Percentiles rank a stretch among this genome's conserved stretches.
These are phyloP conservation scores for Solanum hybrid DNA, from an alignment of 305 asterid genomes.

Conservation along the genomic window DNA sequence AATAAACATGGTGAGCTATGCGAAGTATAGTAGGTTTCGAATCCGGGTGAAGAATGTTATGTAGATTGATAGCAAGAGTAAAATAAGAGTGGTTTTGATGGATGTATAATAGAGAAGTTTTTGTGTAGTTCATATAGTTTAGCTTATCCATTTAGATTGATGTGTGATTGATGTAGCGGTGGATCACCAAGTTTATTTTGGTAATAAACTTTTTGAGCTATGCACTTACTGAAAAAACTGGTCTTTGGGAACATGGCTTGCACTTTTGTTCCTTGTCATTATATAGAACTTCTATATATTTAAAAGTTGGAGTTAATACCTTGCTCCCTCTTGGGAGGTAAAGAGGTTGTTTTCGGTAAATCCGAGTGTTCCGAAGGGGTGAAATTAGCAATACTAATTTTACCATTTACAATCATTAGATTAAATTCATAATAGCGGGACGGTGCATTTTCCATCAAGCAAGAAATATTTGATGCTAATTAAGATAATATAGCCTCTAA, in stretches of 20 bases:
- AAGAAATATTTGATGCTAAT: neutral
- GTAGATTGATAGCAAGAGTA: neutral
- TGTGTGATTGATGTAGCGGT: neutral
- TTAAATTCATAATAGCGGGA: neutral
- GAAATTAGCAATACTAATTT: neutral
- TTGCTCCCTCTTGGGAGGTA: neutral
- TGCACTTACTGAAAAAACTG: neutral
- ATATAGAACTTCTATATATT: neutral
- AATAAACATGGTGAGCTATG: neutral
- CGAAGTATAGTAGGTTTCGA: neutral
- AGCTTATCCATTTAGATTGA: neutral
- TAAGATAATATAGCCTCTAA: neutral
- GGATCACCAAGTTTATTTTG: neutral
- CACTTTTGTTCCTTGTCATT: neutral
- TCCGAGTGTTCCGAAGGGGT: neutral
- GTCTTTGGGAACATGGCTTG: neutral
- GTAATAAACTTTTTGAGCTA: neutral
- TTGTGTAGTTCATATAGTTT: neutral
- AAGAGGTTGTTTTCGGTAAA: neutral
- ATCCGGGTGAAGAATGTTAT: neutral
- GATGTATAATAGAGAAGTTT: neutral
- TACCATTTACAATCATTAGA: neutral
- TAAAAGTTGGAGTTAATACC: neutral
- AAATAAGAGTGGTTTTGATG: neutral
- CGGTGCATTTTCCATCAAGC: neutral